Conservation (phyloP, 139 green algal genomes). For the Chlamydomonas sp. region DNA sequence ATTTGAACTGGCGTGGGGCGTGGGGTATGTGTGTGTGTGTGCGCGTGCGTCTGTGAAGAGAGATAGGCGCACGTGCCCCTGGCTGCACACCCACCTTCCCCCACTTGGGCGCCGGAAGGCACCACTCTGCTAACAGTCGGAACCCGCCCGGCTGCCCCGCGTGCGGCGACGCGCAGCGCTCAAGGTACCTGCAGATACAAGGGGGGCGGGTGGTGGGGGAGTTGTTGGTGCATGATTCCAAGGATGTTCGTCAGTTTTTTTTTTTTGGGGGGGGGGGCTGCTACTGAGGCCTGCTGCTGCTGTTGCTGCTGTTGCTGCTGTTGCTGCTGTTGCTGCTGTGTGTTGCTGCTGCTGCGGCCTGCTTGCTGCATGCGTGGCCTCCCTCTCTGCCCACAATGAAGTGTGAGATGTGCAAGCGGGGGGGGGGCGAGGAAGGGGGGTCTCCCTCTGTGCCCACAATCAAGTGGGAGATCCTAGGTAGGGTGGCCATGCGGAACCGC, state of each 20-base stretch:
- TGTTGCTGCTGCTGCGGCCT: no score
- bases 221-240: background rate
- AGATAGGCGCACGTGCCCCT: background rate
- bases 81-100: slow-evolving; percentile 22
- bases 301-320: background rate
- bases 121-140: background rate
- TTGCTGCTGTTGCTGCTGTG: background rate
- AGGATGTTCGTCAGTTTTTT: background rate
- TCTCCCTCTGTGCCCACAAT: no score
- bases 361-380: no score
- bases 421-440: no score
- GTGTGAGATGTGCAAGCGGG: no score
- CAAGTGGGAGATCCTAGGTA: no score
- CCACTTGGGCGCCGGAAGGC: slow-evolving; percentile 49
- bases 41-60: no score
- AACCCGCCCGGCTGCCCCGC: background rate
- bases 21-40: no score
- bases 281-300: background rate
- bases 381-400: no score
- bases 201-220: no score
- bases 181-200: background rate
- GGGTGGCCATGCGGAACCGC: no score
- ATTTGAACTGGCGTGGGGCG: no score
- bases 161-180: background rate
- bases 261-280: background rate